Conservation (phyloP, 2,329 filamentous ascomycete genomes). For the Talaromyces albobiverticillius region DNA sequence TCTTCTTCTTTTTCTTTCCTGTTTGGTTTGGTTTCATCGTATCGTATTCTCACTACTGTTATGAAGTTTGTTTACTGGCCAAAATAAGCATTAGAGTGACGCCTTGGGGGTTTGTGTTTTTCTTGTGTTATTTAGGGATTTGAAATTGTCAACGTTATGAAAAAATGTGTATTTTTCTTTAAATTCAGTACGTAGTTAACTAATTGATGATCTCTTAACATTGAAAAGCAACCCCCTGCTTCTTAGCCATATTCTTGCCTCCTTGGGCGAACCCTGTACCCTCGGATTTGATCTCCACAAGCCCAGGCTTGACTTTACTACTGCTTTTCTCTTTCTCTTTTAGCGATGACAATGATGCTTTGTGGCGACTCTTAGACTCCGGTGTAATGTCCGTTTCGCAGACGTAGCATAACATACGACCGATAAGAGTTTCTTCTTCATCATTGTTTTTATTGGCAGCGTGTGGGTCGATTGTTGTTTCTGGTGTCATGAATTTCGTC, state of each 20-base stretch:
- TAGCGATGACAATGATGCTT: conserved; percentile 16
- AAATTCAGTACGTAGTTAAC: too few species aligned
- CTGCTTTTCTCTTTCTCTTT: conserved; percentile 36
- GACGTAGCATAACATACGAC: conserved; percentile 71
- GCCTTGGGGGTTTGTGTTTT: not conserved
- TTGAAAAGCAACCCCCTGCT: conserved; percentile 75
- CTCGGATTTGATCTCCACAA: conserved; percentile 78
- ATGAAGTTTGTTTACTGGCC: not conserved
- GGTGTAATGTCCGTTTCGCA: conserved; percentile 74
- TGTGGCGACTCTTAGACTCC: conserved; percentile 28
- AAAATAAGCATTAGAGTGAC: not conserved
- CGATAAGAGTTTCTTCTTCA: conserved; percentile 33
- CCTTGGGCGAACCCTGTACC: conserved; percentile 90
- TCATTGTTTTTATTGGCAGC: conserved; percentile 44
- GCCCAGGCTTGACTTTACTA: conserved; percentile 61
- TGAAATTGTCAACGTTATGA: not conserved
- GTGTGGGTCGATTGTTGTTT: conserved; percentile 58
- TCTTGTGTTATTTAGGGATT: not conserved
- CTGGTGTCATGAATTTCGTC: conserved; percentile 71
- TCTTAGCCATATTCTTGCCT: conserved; percentile 80
- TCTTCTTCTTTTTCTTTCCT: not conserved
- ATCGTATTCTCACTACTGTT: not conserved
- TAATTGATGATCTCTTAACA: conserved; percentile 56
- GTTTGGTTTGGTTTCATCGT: not conserved
- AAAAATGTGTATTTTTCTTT: too few species aligned